phyloP scores from a whole-genome alignment of 2,329 filamentous ascomycete genomes.

The Aspergillus fischeri region DNA sequence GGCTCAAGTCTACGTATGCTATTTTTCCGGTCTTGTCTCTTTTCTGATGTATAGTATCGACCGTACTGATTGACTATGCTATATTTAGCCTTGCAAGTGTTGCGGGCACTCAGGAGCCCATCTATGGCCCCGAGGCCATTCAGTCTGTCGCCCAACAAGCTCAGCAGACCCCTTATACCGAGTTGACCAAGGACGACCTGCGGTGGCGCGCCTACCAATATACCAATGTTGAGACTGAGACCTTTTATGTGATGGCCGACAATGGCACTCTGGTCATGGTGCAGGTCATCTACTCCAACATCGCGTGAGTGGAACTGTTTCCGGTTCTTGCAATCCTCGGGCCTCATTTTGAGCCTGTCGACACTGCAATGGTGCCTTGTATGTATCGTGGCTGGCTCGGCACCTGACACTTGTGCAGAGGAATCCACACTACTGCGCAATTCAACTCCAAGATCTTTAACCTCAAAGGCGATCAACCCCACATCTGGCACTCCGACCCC shows the following conservation, averaged over 20 bases:
- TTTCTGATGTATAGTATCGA: constrained; percentile 15
- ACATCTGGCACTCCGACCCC: constrained; percentile 79
- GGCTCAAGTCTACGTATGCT: constrained; percentile 85
- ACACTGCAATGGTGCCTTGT: not conserved
- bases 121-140: constrained; percentile 87
- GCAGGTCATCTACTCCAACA: constrained; percentile 97
- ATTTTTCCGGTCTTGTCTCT: constrained; percentile 3
- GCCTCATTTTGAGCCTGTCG: not conserved
- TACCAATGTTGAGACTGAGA: constrained; percentile 91
- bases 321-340: not conserved
- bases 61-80: constrained; percentile 51
- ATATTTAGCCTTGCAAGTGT: constrained; percentile 61
- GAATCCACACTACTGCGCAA: constrained; percentile 83
- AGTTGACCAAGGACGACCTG: constrained; percentile 70
- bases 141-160: constrained; percentile 79
- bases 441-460: constrained; percentile 94
- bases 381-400: not conserved
- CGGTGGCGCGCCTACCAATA: constrained; percentile 78
- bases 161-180: constrained; percentile 72
- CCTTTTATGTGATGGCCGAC: constrained; percentile 83
- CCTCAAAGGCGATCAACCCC: constrained; percentile 65
- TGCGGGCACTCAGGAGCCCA: constrained; percentile 91
- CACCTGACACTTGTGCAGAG: constrained; percentile 49
- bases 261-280: constrained; percentile 71
- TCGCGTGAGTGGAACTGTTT: constrained; percentile 61